phyloP scores from a whole-genome alignment of 1,284 basidiomycete genomes.

The Ustilago trichophora region DNA sequence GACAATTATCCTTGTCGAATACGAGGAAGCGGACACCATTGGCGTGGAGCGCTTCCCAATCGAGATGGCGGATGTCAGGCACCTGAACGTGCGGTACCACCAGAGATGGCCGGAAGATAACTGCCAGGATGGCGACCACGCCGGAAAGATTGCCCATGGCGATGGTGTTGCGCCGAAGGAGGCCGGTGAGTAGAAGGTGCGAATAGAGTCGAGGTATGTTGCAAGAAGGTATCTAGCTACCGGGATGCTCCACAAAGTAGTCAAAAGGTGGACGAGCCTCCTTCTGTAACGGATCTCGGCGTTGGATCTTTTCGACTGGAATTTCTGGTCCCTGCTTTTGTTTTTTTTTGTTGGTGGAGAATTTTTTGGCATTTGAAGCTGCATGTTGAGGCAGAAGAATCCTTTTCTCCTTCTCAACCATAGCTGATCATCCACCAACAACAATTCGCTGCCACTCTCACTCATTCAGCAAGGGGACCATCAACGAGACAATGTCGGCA shows the following conservation, averaged over 20 bases:
- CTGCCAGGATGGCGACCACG: constrained; percentile 77
- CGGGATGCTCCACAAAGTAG: neutral
- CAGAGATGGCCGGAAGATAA: constrained; percentile 77
- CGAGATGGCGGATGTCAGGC: constrained; percentile 84
- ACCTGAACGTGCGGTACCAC: constrained; percentile 78
- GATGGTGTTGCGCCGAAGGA: no score
- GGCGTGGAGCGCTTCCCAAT: constrained; percentile 79
- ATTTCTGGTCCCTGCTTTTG: constrained; percentile 14
- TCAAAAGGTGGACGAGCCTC: neutral
- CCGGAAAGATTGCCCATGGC: constrained; percentile 75
- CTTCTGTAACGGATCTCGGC: constrained; percentile 21
- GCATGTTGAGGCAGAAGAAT: no score
- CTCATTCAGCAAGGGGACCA: neutral
- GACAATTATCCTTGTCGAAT: constrained; percentile 97
- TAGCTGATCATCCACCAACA: no score
- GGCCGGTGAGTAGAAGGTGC: no score
- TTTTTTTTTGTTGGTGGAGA: constrained; percentile 20
- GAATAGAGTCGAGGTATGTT: no score
- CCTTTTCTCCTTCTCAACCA: constrained; percentile 1
- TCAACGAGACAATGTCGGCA: constrained; percentile 1
- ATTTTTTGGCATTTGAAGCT: constrained; percentile 9
- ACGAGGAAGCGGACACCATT: constrained; percentile 87
- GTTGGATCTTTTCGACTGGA: neutral
- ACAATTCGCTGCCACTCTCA: no score
- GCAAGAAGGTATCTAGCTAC: no score